phyloP scores from a whole-genome alignment of 345 rosid species.

The Eutrema yunnanense region DNA sequence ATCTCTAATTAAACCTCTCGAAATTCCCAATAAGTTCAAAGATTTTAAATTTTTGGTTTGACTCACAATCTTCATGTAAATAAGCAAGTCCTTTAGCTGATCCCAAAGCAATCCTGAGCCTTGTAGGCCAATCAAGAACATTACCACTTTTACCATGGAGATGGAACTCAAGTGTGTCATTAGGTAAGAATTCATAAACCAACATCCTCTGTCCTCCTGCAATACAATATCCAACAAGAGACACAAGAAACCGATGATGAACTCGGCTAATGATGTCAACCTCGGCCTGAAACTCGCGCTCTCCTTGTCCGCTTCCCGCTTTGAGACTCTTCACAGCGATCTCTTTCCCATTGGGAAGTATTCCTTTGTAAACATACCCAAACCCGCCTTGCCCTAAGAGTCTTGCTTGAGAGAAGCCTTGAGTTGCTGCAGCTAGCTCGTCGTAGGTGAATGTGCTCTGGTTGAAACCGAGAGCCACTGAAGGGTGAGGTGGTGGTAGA shows the following conservation, averaged over 20 bases:
- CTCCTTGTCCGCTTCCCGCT: slow-evolving; percentile 79
- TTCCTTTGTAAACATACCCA: slow-evolving; percentile 76
- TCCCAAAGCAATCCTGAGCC: slow-evolving; percentile 81
- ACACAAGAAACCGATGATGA: slow-evolving; percentile 86
- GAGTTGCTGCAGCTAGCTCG: slow-evolving; percentile 67
- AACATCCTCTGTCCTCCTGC: slow-evolving; percentile 51
- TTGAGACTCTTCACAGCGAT: slow-evolving; percentile 81
- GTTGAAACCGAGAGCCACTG: slow-evolving; percentile 49
- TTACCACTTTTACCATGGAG: slow-evolving; percentile 60
- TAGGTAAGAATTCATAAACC: slow-evolving; percentile 75
- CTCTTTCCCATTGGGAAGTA: slow-evolving; percentile 72
- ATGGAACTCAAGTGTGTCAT: slow-evolving; percentile 68
- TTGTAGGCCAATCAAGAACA: slow-evolving; percentile 67
- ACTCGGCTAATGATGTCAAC: slow-evolving; percentile 88
- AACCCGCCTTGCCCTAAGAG: slow-evolving; percentile 85
- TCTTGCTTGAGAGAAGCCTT: slow-evolving; percentile 55
- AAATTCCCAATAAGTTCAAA: not conserved
- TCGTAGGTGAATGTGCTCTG: slow-evolving; percentile 63
- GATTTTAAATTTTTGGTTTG: not conserved
- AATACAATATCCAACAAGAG: slow-evolving; percentile 78
- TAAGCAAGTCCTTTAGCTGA: slow-evolving; percentile 94
- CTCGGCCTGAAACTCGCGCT: slow-evolving; percentile 79
- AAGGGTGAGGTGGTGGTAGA: slow-evolving; percentile 59
- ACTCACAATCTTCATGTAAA: slow-evolving; percentile 94
- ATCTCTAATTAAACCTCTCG: not conserved